These are phyloP conservation scores for Pseudodiploospora longispora DNA, from an alignment of 2,329 filamentous ascomycete species.

Conservation along the genomic window DNA sequence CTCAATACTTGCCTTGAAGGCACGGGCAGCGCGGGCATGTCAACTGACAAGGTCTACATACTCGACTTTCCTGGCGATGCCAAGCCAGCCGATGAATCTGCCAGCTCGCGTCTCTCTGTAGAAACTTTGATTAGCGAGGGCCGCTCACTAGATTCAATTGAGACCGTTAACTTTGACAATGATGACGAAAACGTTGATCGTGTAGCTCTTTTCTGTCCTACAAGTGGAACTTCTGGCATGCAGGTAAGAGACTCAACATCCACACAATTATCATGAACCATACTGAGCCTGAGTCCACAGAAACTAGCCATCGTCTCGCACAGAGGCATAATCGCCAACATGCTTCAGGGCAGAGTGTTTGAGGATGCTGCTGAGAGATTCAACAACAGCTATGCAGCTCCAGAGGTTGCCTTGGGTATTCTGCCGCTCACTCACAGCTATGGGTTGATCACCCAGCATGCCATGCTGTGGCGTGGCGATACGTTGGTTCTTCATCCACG, in stretches of 20 bases:
- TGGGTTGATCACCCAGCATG: not conserved
- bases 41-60: conserved; percentile 1
- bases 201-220: conserved; percentile 7
- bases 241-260: conserved; percentile 6
- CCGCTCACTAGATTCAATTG: not conserved
- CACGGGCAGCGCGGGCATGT: not conserved
- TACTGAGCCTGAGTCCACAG: not conserved
- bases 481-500: not conserved
- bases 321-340: conserved; percentile 5
- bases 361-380: not conserved
- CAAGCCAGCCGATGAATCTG: not conserved
- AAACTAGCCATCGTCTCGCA: conserved; percentile 5
- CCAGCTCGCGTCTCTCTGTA: not conserved
- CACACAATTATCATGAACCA: not conserved
- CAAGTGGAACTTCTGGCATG: conserved; percentile 9
- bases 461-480: not conserved
- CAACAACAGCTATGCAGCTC: not conserved
- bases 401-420: not conserved
- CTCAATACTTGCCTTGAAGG: conserved; percentile 1
- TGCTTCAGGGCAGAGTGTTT: conserved; percentile 3
- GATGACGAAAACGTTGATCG: conserved; percentile 1
- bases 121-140: no score
- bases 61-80: not conserved
- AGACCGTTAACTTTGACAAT: not conserved
- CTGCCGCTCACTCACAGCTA: not conserved